A percentile compares a stretch with the other conserved stretches of the same genome.
Evolutionary conservation across 2,329 filamentous ascomycete species (phyloP).

Genomic region (Penicillium sp.): DNA sequence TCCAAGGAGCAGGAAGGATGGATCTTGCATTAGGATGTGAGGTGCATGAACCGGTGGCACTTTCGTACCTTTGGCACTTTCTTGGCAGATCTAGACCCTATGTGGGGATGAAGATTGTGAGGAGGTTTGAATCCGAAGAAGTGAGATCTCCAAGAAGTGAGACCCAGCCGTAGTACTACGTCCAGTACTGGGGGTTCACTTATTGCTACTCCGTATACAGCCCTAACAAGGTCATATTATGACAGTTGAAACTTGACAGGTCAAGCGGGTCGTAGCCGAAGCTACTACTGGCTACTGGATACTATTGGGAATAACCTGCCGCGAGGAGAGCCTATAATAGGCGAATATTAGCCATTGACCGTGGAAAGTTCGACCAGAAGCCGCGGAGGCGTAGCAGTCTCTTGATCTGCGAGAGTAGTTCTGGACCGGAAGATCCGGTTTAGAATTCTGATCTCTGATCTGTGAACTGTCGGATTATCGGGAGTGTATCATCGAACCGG

Average conservation of each 20-base stretch:
- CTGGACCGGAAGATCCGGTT: conserved; percentile 7
- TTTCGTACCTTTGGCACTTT: conserved; percentile 11
- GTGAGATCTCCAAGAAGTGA: background rate
- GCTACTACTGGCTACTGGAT: conserved; percentile 7
- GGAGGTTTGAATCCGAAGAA: background rate
- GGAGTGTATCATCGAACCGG: conserved; percentile 4
- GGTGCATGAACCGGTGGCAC: conserved; percentile 16
- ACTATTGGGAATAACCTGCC: conserved; percentile 19
- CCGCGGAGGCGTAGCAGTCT: background rate
- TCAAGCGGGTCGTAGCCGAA: conserved; percentile 15
- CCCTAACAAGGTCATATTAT: conserved; percentile 4
- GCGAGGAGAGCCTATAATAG: background rate
- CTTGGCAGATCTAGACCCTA: conserved; percentile 6
- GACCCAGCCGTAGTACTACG: background rate
- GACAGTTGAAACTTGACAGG: conserved; percentile 21
- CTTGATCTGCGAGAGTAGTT: background rate
- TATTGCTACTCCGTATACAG: background rate
- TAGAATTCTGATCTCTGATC: conserved; percentile 10
- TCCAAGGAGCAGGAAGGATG: conserved; percentile 1
- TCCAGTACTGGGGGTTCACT: background rate
- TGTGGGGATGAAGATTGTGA: background rate
- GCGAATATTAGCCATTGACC: conserved; percentile 8
- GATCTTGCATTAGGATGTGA: conserved; percentile 11
- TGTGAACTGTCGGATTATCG: conserved; percentile 12
- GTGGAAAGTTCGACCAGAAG: background rate